Percentiles rank a stretch among this genome's conserved stretches.
Evolutionary conservation across 2,329 filamentous ascomycete genomes (phyloP).

Genomic region (Camillea tinctor): DNA sequence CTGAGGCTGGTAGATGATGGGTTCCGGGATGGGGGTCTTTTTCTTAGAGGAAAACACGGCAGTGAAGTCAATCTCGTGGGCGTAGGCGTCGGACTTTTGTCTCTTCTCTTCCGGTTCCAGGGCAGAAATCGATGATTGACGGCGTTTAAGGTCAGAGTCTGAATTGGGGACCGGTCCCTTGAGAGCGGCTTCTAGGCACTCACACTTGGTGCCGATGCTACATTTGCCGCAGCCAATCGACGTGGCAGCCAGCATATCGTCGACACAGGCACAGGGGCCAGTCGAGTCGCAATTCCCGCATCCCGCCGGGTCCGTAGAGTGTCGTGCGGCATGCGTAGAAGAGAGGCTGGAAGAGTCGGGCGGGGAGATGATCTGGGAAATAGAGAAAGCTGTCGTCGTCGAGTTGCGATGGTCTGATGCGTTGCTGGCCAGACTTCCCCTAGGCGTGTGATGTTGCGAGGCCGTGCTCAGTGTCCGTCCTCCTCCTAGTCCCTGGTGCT

Average conservation of each 20-base stretch:
- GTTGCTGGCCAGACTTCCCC: constrained; percentile 27
- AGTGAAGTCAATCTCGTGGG: constrained; percentile 74
- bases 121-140: constrained; percentile 44
- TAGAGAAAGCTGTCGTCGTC: constrained; percentile 49
- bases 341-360: constrained; percentile 38
- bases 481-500: too few relatives aligned
- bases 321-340: constrained; percentile 33
- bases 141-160: constrained; percentile 49
- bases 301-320: constrained; percentile 36
- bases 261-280: constrained; percentile 57
- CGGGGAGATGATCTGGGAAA: constrained; percentile 57
- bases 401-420: constrained; percentile 30
- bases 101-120: constrained; percentile 53
- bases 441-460: constrained; percentile 28
- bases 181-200: constrained; percentile 53
- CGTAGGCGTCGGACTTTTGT: constrained; percentile 47
- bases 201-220: constrained; percentile 59
- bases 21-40: constrained; percentile 34
- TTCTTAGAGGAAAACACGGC: constrained; percentile 55
- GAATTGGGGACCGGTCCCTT: constrained; percentile 32
- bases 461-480: constrained; percentile 19
- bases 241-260: constrained; percentile 55
- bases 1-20: constrained; percentile 30
- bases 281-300: constrained; percentile 57
- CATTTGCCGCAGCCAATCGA: constrained; percentile 65